These are phyloP conservation scores for Ceratobasidium sp. DNA, from an alignment of 1,284 basidiomycete species.

Conservation along the genomic window DNA sequence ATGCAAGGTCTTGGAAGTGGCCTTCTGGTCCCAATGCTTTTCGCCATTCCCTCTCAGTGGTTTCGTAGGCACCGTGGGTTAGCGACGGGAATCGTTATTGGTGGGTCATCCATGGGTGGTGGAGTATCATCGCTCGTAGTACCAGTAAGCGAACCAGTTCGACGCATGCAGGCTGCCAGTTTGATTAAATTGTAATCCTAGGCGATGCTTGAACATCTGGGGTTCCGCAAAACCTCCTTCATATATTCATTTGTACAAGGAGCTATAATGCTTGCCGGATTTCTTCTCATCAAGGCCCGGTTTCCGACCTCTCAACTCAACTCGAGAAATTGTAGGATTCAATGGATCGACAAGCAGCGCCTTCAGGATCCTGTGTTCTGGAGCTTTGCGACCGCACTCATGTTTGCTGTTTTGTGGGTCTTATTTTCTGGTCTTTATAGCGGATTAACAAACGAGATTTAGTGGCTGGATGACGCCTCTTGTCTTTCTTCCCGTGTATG, in stretches of 20 bases:
- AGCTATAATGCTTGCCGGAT: slow-evolving; percentile 35
- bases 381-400: slow-evolving; percentile 38
- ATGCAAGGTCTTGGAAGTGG: slow-evolving; percentile 26
- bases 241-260: slow-evolving; percentile 42
- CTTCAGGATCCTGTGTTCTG: slow-evolving; percentile 42
- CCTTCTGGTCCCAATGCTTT: slow-evolving; percentile 15
- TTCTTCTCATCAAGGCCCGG: slow-evolving; percentile 41
- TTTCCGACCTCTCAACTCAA: background rate
- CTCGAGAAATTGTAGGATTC: slow-evolving; percentile 4
- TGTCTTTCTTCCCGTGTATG: slow-evolving; percentile 43
- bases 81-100: slow-evolving; percentile 44
- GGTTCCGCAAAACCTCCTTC: slow-evolving; percentile 41
- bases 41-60: slow-evolving; percentile 45
- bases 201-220: slow-evolving; percentile 41
- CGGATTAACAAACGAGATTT: slow-evolving; percentile 31
- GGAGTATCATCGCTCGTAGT: slow-evolving; percentile 17
- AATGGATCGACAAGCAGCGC: slow-evolving; percentile 39
- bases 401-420: slow-evolving; percentile 38
- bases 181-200: background rate
- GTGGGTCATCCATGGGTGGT: slow-evolving; percentile 42
- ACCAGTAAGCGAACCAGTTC: background rate
- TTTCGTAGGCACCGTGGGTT: slow-evolving; percentile 43
- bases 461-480: slow-evolving; percentile 35
- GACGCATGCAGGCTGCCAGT: slow-evolving; percentile 7
- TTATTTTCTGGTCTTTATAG: background rate